Conservation (phyloP, 441 rosid species). For the Theobroma grandiflorum region DNA sequence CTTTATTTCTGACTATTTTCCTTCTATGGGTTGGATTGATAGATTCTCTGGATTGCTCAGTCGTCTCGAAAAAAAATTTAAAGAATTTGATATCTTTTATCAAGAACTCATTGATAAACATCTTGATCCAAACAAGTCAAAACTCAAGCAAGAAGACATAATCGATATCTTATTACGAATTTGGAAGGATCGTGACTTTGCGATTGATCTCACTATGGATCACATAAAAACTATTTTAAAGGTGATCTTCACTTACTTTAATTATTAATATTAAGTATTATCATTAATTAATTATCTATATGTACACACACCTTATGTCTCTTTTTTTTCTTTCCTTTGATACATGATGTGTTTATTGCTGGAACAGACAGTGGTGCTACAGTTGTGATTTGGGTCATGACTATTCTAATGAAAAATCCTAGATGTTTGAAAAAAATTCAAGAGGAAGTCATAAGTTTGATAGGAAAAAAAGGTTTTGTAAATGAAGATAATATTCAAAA, state of each 20-base stretch:
- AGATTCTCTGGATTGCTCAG: neutral
- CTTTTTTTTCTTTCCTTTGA: neutral
- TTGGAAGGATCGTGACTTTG: neutral
- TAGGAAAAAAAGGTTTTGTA: constrained; percentile 11
- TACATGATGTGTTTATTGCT: neutral
- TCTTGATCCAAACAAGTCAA: constrained; percentile 14
- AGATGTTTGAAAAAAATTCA: constrained; percentile 27
- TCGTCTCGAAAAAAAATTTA: neutral
- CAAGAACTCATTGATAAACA: constrained; percentile 19
- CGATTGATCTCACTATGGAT: neutral
- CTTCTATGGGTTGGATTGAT: constrained; percentile 33
- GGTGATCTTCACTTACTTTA: neutral
- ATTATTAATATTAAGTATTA: neutral
- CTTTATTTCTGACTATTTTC: constrained; percentile 28
- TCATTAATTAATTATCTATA: no score
- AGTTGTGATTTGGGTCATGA: neutral
- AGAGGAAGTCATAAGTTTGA: constrained; percentile 23
- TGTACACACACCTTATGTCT: neutral
- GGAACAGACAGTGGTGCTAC: constrained; percentile 9
- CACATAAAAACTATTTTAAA: neutral
- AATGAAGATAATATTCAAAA: no score
- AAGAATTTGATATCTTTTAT: neutral
- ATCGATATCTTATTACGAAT: constrained; percentile 31
- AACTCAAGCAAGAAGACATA: constrained; percentile 6
- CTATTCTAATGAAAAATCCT: constrained; percentile 26